Percentiles rank a stretch among this genome's conserved stretches.
These are phyloP conservation scores for Penicillium macrosclerotiorum DNA, from an alignment of 495 filamentous ascomycete genomes.

Conservation along the genomic window DNA sequence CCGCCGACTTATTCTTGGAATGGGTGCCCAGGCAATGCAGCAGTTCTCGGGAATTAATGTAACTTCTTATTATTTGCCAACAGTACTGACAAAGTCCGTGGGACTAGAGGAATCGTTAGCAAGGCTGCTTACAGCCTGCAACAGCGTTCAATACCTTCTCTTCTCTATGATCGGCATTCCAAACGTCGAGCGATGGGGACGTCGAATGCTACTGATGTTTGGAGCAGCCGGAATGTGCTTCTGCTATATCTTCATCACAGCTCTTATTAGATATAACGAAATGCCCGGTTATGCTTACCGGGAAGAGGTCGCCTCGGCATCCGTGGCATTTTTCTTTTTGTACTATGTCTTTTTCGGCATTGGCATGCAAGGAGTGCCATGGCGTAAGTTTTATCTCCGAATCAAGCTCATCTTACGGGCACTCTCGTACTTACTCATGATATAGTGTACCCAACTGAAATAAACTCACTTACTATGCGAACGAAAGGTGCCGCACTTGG, in stretches of 20 bases:
- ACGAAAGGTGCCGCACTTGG: conserved; percentile 54
- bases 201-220: conserved; percentile 36
- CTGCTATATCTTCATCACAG: conserved; percentile 50
- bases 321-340: conserved; percentile 48
- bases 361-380: too few species aligned
- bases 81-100: conserved; percentile 16
- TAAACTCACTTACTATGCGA: conserved; percentile 57
- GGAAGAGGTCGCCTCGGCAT: conserved; percentile 30
- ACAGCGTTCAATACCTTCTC: conserved; percentile 32
- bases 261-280: conserved; percentile 41
- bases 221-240: conserved; percentile 41
- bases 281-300: conserved; percentile 17
- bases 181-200: conserved; percentile 42
- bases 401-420: too few species aligned
- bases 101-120: conserved; percentile 15
- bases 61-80: conserved; percentile 27
- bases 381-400: too few species aligned
- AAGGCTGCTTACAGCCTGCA: conserved; percentile 37
- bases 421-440: conserved; percentile 20
- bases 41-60: conserved; percentile 37
- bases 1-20: conserved; percentile 41
- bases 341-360: too few species aligned
- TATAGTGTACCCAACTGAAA: conserved; percentile 55
- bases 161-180: conserved; percentile 40
- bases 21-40: conserved; percentile 47